Conservation (phyloP, 116 monocot genomes). For the Phalaenopsis hybrid region DNA sequence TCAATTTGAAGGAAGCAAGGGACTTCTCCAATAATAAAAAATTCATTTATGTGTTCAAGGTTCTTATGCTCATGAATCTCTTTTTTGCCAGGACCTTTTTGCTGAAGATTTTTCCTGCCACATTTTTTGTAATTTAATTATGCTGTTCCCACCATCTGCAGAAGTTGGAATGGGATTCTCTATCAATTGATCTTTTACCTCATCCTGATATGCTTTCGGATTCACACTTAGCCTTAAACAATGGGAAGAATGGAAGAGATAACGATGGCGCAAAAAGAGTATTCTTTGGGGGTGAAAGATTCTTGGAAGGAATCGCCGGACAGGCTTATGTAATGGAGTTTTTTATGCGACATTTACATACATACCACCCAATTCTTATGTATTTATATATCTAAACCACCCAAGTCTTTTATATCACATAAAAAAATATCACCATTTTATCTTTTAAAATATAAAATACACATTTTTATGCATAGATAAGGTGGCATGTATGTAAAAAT, state of each 20-base stretch:
- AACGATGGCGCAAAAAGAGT: slow-evolving; percentile 92
- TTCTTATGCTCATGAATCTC: slow-evolving; percentile 11
- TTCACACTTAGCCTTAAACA: slow-evolving; percentile 35
- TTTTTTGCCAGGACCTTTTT: background rate
- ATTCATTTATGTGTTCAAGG: slow-evolving; percentile 97
- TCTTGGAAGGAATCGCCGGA: slow-evolving; percentile 94
- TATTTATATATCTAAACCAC: background rate
- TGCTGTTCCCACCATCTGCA: slow-evolving; percentile 31
- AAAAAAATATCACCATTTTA: too few species aligned
- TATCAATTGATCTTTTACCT: slow-evolving; percentile 88
- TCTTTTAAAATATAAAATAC: too few species aligned
- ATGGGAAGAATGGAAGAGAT: slow-evolving; percentile 48
- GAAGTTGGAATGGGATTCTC: slow-evolving; percentile 94
- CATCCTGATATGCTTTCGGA: slow-evolving; percentile 98
- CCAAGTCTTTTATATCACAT: too few species aligned
- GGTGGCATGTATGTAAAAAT: too few species aligned
- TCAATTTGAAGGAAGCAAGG: slow-evolving; percentile 96
- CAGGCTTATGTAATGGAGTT: slow-evolving; percentile 62
- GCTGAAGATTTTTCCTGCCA: background rate
- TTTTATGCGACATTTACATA: background rate
- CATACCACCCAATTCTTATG: too few species aligned
- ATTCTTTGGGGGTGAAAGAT: slow-evolving; percentile 98
- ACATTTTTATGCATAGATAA: too few species aligned
- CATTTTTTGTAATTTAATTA: background rate
- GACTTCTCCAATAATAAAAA: slow-evolving; percentile 87